A percentile compares a stretch with the other conserved stretches of the same genome.
Evolutionary conservation across 176 grass and related monocot genomes (phyloP).

Genomic region (Zizania latifolia): DNA sequence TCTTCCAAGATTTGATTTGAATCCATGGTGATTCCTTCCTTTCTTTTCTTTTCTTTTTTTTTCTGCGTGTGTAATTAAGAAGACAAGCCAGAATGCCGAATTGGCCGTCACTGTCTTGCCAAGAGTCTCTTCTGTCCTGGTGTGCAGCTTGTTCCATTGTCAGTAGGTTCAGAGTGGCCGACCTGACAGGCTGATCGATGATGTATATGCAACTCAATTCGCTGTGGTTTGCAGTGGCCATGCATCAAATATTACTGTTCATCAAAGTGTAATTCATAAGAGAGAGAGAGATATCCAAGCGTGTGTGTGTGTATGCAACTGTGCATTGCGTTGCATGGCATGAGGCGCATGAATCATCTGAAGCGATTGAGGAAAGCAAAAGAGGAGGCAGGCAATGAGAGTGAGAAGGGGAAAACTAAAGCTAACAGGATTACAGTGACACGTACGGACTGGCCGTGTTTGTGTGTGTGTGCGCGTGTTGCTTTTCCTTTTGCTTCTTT

Average conservation of each 20-base stretch:
- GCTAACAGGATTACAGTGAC: constrained; percentile 14
- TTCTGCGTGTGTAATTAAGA: neutral
- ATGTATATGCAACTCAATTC: neutral
- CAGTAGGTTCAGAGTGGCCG: neutral
- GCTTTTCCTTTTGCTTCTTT: constrained; percentile 41
- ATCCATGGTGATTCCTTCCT: neutral
- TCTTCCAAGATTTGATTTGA: constrained; percentile 23
- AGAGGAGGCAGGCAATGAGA: neutral
- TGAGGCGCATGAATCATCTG: constrained; percentile 1
- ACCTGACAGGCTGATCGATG: neutral
- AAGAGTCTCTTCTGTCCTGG: neutral
- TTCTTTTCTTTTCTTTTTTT: neutral
- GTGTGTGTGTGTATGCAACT: neutral
- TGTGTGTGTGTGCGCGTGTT: neutral
- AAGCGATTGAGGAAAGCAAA: neutral
- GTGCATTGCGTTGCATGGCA: neutral
- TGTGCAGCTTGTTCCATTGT: neutral
- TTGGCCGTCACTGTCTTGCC: neutral
- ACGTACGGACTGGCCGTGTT: neutral
- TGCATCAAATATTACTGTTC: neutral
- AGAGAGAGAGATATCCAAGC: neutral
- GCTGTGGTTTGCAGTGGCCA: neutral
- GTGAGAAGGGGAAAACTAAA: neutral
- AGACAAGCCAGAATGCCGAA: constrained; percentile 1
- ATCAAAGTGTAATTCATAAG: neutral